These are phyloP conservation scores for Podosphaera xanthii DNA, from an alignment of 2,329 filamentous ascomycete genomes.

Conservation along the genomic window DNA sequence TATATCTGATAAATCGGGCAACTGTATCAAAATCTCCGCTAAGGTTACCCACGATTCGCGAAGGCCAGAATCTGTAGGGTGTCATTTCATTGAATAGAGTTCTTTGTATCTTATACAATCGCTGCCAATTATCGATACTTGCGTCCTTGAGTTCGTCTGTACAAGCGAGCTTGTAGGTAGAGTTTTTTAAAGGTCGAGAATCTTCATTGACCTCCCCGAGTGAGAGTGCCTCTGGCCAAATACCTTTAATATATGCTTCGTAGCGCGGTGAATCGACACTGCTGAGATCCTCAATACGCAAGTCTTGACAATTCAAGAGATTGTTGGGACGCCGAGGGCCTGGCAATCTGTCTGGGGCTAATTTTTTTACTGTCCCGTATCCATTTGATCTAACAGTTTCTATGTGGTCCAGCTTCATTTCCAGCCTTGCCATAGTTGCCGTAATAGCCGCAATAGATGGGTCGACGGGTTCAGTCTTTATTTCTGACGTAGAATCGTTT, in stretches of 20 bases:
- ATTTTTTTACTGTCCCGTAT: neutral
- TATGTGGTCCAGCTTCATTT: neutral
- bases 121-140: neutral
- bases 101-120: neutral
- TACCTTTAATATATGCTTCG: neutral
- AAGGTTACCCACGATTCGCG: neutral
- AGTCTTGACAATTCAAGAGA: neutral
- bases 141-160: neutral
- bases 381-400: neutral
- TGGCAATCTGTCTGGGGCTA: neutral
- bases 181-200: neutral
- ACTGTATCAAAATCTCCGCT: neutral
- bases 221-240: neutral
- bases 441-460: neutral
- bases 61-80: neutral
- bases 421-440: neutral
- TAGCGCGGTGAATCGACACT: neutral
- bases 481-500: neutral
- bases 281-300: neutral
- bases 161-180: neutral
- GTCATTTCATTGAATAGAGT: neutral
- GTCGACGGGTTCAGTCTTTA: neutral
- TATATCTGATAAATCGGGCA: neutral
- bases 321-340: neutral
- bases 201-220: neutral